Percentiles rank a stretch among this genome's conserved stretches.
Evolutionary conservation across 2,329 filamentous ascomycete species (phyloP).

Genomic region (Fusarium clavum): DNA sequence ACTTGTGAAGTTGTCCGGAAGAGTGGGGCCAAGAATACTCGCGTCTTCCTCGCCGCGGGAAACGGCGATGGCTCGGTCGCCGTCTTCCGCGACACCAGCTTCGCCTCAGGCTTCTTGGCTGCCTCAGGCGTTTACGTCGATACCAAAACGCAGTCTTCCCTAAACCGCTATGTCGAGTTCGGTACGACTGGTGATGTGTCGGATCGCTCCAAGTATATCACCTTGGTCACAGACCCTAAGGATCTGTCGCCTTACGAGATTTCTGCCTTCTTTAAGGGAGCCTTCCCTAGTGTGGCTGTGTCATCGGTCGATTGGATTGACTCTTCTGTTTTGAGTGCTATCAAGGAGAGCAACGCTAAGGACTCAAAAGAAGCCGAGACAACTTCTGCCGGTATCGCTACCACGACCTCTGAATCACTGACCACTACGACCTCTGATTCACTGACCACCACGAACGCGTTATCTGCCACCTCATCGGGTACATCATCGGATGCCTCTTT

Average conservation of each 20-base stretch:
- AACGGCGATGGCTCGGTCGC: constrained; percentile 55
- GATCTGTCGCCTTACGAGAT: constrained; percentile 47
- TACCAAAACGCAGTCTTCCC: constrained; percentile 47
- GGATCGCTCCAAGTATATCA: constrained; percentile 51
- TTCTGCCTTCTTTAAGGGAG: constrained; percentile 24
- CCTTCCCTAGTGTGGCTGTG: constrained; percentile 24
- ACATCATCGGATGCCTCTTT: no score
- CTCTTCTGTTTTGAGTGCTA: constrained; percentile 30
- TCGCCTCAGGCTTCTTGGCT: constrained; percentile 53
- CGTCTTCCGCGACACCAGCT: constrained; percentile 54
- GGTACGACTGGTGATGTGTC: constrained; percentile 51
- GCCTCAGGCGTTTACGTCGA: constrained; percentile 50
- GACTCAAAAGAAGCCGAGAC: constrained; percentile 16
- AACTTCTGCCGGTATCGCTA: not conserved
- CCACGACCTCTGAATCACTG: not conserved
- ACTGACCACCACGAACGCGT: not conserved
- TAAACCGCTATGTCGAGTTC: constrained; percentile 57
- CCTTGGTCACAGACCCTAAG: constrained; percentile 47
- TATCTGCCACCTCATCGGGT: no score
- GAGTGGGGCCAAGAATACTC: constrained; percentile 48
- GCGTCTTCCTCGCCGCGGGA: constrained; percentile 57
- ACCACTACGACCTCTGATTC: not conserved
- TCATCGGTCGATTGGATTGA: constrained; percentile 39
- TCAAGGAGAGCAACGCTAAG: constrained; percentile 35
- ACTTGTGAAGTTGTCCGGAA: constrained; percentile 52